Evolutionary conservation across 2,329 filamentous ascomycete species (phyloP).

Genomic region (Botrytis aclada): DNA sequence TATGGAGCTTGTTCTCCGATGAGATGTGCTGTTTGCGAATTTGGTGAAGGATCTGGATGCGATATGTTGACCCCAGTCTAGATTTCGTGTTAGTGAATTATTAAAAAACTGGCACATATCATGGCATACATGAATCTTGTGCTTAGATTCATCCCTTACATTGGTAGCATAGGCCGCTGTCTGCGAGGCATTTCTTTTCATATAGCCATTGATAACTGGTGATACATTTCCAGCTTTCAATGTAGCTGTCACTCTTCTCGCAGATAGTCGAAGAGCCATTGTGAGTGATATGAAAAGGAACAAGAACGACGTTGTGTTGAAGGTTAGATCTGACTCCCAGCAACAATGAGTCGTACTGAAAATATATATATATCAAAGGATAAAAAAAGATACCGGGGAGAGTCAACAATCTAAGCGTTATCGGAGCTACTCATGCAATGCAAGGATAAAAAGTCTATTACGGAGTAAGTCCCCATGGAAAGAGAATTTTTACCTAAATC

Average conservation of each 20-base stretch:
- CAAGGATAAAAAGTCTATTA: slow-evolving; percentile 4
- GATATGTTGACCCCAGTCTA: slow-evolving; percentile 45
- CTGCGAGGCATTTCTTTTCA: slow-evolving; percentile 36
- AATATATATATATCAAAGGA: neutral
- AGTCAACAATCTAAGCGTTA: slow-evolving; percentile 15
- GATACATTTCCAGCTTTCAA: slow-evolving; percentile 32
- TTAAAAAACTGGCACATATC: slow-evolving; percentile 4
- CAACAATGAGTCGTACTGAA: neutral
- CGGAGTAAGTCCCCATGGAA: neutral
- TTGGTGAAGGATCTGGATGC: slow-evolving; percentile 68
- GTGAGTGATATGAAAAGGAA: neutral
- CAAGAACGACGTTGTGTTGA: neutral
- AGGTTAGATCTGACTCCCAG: neutral
- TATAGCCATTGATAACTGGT: slow-evolving; percentile 26
- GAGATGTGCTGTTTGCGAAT: slow-evolving; percentile 72
- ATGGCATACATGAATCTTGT: slow-evolving; percentile 39
- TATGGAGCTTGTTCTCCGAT: slow-evolving; percentile 74
- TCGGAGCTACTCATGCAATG: slow-evolving; percentile 13
- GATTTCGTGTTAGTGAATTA: slow-evolving; percentile 17
- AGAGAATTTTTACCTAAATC: neutral
- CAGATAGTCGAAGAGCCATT: slow-evolving; percentile 36
- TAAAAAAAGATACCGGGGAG: slow-evolving; percentile 2
- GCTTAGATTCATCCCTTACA: slow-evolving; percentile 38
- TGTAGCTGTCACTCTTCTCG: slow-evolving; percentile 32
- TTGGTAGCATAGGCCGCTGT: slow-evolving; percentile 40